Conservation (phyloP, 495 filamentous ascomycete genomes). For the Penicillium argentinense region DNA sequence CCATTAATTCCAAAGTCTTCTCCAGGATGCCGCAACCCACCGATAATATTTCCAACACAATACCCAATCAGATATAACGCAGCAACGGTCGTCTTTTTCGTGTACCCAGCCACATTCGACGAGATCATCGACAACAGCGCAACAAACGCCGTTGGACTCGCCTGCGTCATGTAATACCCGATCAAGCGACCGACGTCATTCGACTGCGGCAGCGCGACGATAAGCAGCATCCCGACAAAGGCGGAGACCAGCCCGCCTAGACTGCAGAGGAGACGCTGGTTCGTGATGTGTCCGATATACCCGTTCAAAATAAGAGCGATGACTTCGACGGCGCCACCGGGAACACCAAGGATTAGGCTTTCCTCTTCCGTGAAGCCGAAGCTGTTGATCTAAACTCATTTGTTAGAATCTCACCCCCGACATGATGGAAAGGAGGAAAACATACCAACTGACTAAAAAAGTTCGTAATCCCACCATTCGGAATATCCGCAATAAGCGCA, state of each 20-base stretch:
- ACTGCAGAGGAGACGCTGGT: conserved; percentile 54
- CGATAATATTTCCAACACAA: conserved; percentile 50
- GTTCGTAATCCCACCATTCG: conserved; percentile 67
- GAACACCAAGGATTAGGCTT: conserved; percentile 64
- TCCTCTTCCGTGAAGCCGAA: conserved; percentile 57
- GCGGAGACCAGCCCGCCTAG: conserved; percentile 36
- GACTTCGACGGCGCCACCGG: conserved; percentile 66
- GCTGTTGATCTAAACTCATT: conserved; percentile 36
- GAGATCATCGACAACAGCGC: conserved; percentile 54
- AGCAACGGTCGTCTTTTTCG: conserved; percentile 73
- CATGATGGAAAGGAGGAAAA: too few relatives aligned
- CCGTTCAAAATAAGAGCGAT: conserved; percentile 59
- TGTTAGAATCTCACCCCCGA: too few relatives aligned
- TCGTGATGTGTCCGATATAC: conserved; percentile 57
- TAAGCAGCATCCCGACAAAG: conserved; percentile 60
- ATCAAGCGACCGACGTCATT: conserved; percentile 60
- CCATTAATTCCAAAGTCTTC: too few relatives aligned
- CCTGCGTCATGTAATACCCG: conserved; percentile 64
- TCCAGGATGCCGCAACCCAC: conserved; percentile 27
- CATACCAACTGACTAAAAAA: conserved; percentile 65
- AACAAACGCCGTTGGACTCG: conserved; percentile 51
- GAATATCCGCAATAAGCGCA: conserved; percentile 60
- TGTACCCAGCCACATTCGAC: conserved; percentile 70
- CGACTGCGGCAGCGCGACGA: conserved; percentile 60
- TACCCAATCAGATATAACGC: conserved; percentile 70